Percentiles rank a stretch among this genome's conserved stretches.
These are phyloP conservation scores for Phytophthora tubulina DNA, from an alignment of 352 stramenopile species.

Conservation along the genomic window DNA sequence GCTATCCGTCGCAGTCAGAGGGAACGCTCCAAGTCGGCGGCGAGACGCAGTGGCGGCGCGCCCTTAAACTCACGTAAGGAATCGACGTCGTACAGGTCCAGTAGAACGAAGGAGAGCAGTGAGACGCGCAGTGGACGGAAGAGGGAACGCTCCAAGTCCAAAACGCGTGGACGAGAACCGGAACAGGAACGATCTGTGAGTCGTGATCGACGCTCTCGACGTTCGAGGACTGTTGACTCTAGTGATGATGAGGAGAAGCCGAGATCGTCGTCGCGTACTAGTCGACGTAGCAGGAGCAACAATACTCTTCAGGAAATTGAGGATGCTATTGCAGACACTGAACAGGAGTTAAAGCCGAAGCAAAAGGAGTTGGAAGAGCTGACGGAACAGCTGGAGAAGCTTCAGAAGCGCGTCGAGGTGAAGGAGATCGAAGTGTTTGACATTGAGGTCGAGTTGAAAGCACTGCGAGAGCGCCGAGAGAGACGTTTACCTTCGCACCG, in stretches of 20 bases:
- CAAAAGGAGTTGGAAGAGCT: slow-evolving; percentile 59
- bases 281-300: slow-evolving; percentile 36
- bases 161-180: slow-evolving; percentile 16
- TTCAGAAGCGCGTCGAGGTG: slow-evolving; percentile 52
- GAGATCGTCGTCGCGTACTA: slow-evolving; percentile 13
- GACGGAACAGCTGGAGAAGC: slow-evolving; percentile 43
- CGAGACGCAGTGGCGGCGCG: slow-evolving; percentile 36
- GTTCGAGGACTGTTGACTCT: slow-evolving; percentile 8
- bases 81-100: neutral
- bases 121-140: slow-evolving; percentile 26
- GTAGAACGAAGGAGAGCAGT: slow-evolving; percentile 12
- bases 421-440: slow-evolving; percentile 79
- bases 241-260: slow-evolving; percentile 33
- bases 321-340: slow-evolving; percentile 52
- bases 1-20: slow-evolving; percentile 31
- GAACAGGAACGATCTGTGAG: slow-evolving; percentile 35
- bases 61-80: slow-evolving; percentile 14
- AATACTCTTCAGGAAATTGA: slow-evolving; percentile 53
- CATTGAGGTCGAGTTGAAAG: slow-evolving; percentile 69
- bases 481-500: slow-evolving; percentile 33
- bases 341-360: slow-evolving; percentile 54
- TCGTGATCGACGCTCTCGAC: slow-evolving; percentile 20
- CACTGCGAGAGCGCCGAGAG: slow-evolving; percentile 64
- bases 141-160: slow-evolving; percentile 35
- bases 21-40: slow-evolving; percentile 48